Percentiles rank a stretch among this genome's conserved stretches.
Evolutionary conservation across 371 early-diverging fungal genomes (phyloP).

Genomic region (Rhizomucor miehei): DNA sequence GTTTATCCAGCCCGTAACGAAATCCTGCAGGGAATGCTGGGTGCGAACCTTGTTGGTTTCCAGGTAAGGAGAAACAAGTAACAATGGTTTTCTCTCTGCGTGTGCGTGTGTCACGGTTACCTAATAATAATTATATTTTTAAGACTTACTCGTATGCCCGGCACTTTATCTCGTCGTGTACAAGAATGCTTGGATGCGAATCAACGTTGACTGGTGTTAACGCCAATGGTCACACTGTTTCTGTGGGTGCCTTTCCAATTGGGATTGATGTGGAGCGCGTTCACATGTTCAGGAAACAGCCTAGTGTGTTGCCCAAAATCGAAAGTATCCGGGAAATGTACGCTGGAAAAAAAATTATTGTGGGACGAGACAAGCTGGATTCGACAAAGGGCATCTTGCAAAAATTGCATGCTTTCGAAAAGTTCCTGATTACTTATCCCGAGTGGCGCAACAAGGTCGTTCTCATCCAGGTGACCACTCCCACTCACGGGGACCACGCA

Average conservation of each 20-base stretch:
- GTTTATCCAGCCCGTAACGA: conserved; percentile 70
- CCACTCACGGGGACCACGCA: conserved; percentile 45
- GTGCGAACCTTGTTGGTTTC: conserved; percentile 90
- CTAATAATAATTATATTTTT: background rate
- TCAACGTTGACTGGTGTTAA: conserved; percentile 85
- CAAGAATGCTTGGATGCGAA: conserved; percentile 90
- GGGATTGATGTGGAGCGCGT: conserved; percentile 89
- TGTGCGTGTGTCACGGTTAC: conserved; percentile 2
- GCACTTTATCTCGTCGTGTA: conserved; percentile 95
- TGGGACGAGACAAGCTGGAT: conserved; percentile 99
- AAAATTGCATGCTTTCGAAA: conserved; percentile 93
- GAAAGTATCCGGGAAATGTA: conserved; percentile 82
- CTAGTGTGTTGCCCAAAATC: conserved; percentile 71
- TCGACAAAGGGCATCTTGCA: conserved; percentile 98
- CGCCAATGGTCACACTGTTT: conserved; percentile 68
- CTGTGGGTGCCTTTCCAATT: conserved; percentile 94
- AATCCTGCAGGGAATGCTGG: conserved; percentile 91
- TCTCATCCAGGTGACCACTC: conserved; percentile 71
- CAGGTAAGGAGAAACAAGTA: conserved; percentile 49
- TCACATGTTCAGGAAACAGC: conserved; percentile 44
- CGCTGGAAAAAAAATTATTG: conserved; percentile 89
- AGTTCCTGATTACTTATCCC: conserved; percentile 85
- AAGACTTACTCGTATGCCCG: conserved; percentile 94
- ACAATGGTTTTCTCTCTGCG: background rate
- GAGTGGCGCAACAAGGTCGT: conserved; percentile 91